phyloP scores from a whole-genome alignment of 352 stramenopile species.

The Globisporangium megalacanthum region DNA sequence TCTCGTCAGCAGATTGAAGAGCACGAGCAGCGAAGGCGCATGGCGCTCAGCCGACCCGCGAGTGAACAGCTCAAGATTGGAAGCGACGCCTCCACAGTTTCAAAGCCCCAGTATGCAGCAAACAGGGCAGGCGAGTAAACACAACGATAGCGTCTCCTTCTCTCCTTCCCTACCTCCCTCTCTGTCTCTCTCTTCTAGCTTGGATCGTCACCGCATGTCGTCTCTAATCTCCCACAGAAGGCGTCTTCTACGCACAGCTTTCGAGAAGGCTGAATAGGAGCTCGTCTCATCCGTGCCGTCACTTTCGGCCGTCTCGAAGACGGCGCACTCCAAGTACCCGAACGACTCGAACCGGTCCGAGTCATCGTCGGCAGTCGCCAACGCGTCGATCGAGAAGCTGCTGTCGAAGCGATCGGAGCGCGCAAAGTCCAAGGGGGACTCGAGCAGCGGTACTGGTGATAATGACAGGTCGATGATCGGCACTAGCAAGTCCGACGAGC shows the following conservation, averaged over 20 bases:
- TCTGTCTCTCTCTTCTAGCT: too few species aligned
- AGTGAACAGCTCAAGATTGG: too few species aligned
- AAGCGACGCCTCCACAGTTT: too few species aligned
- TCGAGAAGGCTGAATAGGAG: neutral
- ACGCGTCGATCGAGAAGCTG: conserved; percentile 1
- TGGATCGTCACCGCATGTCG: too few species aligned
- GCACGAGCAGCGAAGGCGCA: neutral
- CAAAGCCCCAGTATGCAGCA: too few species aligned
- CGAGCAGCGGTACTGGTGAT: conserved; percentile 12
- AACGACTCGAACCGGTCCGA: conserved; percentile 33
- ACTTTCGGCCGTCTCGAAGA: conserved; percentile 10
- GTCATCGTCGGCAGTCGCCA: neutral
- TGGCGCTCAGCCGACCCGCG: neutral
- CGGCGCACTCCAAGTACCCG: conserved; percentile 23
- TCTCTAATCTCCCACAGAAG: neutral
- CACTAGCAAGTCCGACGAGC: neutral
- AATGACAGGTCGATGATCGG: conserved; percentile 6
- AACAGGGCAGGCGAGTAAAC: too few species aligned
- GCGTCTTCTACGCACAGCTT: neutral
- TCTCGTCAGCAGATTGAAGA: conserved; percentile 1
- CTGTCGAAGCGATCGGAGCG: conserved; percentile 4
- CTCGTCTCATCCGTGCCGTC: neutral
- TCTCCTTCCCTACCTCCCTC: neutral
- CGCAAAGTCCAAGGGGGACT: conserved; percentile 1
- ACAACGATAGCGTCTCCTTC: too few species aligned